Base-by-base conservation (phyloP, 2,329 filamentous ascomycete species). In the Calonectria leucothoes region DNA sequence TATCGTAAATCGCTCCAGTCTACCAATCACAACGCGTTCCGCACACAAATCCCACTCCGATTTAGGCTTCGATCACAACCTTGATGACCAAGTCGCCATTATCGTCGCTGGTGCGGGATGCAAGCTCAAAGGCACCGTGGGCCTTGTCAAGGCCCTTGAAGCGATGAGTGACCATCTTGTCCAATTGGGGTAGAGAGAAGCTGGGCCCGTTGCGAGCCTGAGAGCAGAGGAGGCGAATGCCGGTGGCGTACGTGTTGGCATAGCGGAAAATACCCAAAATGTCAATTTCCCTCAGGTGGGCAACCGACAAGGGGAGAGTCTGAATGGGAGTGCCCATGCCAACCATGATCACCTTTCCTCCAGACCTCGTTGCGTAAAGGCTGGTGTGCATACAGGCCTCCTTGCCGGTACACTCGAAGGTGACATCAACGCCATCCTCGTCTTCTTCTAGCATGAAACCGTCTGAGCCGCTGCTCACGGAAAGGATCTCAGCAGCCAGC, bases 241-340 rank as follows among this genome's bases (percentile, higher is more conserved):
- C 93, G 0, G 91, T 92, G 6, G 90, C 88, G 80, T 95, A 95
- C 0, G 93, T 94, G 82, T 95, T 94, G 25, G 93, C 93, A 78
- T 95, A 95, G 61, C 94, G 89, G 85, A 95, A 95, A 35, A 95
- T 92, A 39, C 93, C 93, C n/a, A 95, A 85, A 37, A 95, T 93
- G 81, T 95, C 94, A 52, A 95, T 92, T 84, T 96, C 94, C 45
- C 93, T 90, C 33, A 95, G 86, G 48, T 94, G 93, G 4, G 93
- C 93, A 6, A 93, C 92, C 10, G 92, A 94, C 57, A 96, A 86
- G 1, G 93, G 93, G 2, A 95, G 87, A 0, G 93, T 95, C 82
- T 95, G 93, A 66, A 95, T 90, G 0, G 94, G 93, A 6, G 91
- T 94, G 45, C 94, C 94, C 94, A 95, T 95, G 67, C 94, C 94